A percentile compares a stretch with the other conserved stretches of the same genome.
phyloP scores from a whole-genome alignment of 257 asterid genomes.

The Vinca minor region DNA sequence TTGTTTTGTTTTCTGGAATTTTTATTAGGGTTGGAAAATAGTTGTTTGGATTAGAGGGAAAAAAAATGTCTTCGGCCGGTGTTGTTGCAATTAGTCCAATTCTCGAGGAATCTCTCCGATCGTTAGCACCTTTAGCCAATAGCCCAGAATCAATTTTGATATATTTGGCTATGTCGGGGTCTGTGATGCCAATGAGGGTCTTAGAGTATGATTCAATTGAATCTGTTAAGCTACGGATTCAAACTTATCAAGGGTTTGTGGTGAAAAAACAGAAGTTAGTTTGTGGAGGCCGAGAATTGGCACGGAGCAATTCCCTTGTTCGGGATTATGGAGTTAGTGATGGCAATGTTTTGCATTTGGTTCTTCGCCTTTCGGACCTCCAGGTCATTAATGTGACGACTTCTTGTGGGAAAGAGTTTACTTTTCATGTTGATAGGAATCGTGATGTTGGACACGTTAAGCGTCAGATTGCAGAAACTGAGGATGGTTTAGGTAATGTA shows the following conservation, averaged over 20 bases:
- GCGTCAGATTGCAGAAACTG: slow-evolving; percentile 49
- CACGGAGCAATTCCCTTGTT: slow-evolving; percentile 64
- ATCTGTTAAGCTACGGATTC: slow-evolving; percentile 67
- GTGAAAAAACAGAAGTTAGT: slow-evolving; percentile 70
- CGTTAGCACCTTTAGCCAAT: slow-evolving; percentile 31
- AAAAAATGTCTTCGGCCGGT: slow-evolving; percentile 71
- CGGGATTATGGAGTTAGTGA: slow-evolving; percentile 68
- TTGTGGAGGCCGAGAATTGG: slow-evolving; percentile 69
- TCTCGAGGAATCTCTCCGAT: slow-evolving; percentile 37
- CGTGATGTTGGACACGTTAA: slow-evolving; percentile 69
- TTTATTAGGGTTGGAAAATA: slow-evolving; percentile 23
- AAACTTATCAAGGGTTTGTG: slow-evolving; percentile 59
- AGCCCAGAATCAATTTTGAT: slow-evolving; percentile 50
- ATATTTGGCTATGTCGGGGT: slow-evolving; percentile 56
- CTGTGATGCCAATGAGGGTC: slow-evolving; percentile 66
- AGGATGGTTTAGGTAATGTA: slow-evolving; percentile 22
- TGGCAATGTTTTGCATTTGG: slow-evolving; percentile 76
- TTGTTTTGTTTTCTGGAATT: slow-evolving; percentile 12
- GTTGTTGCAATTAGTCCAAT: slow-evolving; percentile 49
- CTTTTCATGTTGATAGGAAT: slow-evolving; percentile 59
- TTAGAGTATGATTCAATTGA: slow-evolving; percentile 64
- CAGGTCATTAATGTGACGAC: slow-evolving; percentile 60
- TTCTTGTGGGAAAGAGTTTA: slow-evolving; percentile 62
- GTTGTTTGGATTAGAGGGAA: slow-evolving; percentile 26
- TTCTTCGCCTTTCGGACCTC: slow-evolving; percentile 65